Conservation (phyloP, 768 basidiomycete species). For the Mycena polygramma region DNA sequence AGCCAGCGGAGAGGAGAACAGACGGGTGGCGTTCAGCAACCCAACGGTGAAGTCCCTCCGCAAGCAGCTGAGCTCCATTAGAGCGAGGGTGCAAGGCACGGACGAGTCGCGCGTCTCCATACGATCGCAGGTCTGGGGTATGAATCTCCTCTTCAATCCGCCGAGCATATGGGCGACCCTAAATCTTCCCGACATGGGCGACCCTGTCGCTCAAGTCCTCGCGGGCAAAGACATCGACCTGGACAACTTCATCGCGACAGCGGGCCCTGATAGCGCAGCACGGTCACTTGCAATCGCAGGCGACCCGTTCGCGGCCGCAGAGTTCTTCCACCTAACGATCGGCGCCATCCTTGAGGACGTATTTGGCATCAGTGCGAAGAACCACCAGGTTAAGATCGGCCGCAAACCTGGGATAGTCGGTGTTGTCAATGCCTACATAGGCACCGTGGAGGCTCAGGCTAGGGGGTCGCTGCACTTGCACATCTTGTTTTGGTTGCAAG, state of each 20-base stretch:
- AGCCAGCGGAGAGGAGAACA: slow-evolving; percentile 53
- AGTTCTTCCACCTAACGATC: slow-evolving; percentile 56
- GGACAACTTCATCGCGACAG: slow-evolving; percentile 46
- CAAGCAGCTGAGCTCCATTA: slow-evolving; percentile 42
- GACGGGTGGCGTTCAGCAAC: slow-evolving; percentile 40
- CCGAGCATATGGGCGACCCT: slow-evolving; percentile 60
- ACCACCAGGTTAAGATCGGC: slow-evolving; percentile 11
- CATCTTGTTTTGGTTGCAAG: slow-evolving; percentile 52
- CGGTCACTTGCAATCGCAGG: slow-evolving; percentile 46
- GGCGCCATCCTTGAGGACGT: slow-evolving; percentile 45
- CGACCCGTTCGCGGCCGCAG: slow-evolving; percentile 58
- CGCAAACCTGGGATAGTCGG: slow-evolving; percentile 51
- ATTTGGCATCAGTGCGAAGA: slow-evolving; percentile 46
- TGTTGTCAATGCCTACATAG: slow-evolving; percentile 49
- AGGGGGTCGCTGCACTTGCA: slow-evolving; percentile 57
- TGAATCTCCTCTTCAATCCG: slow-evolving; percentile 43
- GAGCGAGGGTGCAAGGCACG: slow-evolving; percentile 45
- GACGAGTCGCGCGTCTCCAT: slow-evolving; percentile 46
- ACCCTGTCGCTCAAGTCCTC: slow-evolving; percentile 60
- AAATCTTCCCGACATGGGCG: slow-evolving; percentile 55
- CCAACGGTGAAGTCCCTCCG: slow-evolving; percentile 42
- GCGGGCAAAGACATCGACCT: slow-evolving; percentile 58
- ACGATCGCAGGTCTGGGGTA: slow-evolving; percentile 54
- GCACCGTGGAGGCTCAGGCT: slow-evolving; percentile 56
- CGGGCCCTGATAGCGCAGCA: slow-evolving; percentile 41